Conservation (phyloP, 257 asterid species). For the Solanum bukasovii region DNA sequence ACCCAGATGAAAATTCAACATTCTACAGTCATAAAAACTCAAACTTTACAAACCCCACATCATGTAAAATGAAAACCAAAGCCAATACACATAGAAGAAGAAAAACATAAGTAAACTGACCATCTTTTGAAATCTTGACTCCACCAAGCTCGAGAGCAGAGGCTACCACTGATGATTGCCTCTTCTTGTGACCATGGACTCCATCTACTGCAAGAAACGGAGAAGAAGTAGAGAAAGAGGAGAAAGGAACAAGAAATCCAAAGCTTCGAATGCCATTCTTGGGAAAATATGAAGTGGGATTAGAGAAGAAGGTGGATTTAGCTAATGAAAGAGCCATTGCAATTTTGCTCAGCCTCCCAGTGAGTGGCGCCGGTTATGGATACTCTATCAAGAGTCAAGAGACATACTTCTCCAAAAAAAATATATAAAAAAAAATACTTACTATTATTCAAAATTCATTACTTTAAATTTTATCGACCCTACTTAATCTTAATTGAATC, state of each 20-base stretch:
- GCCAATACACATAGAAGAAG: background rate
- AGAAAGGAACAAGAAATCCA: constrained; percentile 15
- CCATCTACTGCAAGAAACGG: constrained; percentile 7
- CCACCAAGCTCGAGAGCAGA: constrained; percentile 50
- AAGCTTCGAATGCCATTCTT: constrained; percentile 19
- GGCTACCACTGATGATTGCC: constrained; percentile 23
- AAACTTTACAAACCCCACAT: background rate
- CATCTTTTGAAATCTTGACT: constrained; percentile 27
- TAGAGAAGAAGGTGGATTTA: constrained; percentile 31
- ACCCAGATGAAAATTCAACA: background rate
- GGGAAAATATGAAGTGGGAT: constrained; percentile 22
- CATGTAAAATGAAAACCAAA: background rate
- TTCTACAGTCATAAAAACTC: background rate
- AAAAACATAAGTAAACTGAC: background rate
- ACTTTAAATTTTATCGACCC: no score
- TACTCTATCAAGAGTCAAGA: background rate
- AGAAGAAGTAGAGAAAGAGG: constrained; percentile 26
- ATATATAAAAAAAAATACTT: background rate
- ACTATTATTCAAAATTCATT: background rate
- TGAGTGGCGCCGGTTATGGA: background rate
- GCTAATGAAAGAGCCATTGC: constrained; percentile 48
- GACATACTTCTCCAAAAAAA: background rate
- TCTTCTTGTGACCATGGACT: constrained; percentile 18
- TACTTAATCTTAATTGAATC: no score
- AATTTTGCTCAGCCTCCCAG: background rate